Evolutionary conservation across 495 filamentous ascomycete genomes (phyloP).

Genomic region (Jackrogersella multiformis): DNA sequence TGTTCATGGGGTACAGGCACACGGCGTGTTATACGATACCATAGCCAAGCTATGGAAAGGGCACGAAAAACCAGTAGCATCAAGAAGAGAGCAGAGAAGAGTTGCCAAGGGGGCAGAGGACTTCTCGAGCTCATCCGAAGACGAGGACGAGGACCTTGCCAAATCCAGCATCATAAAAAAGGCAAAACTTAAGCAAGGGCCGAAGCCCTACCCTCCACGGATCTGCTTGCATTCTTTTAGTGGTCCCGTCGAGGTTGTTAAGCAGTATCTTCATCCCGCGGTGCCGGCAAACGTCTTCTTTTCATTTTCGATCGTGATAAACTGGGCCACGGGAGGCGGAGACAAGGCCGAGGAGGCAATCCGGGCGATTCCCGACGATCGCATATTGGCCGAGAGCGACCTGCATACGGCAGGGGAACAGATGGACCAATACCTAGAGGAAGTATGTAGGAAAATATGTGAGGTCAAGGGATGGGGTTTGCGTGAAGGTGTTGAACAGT

Average conservation of each 20-base stretch:
- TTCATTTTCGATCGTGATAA: slow-evolving; percentile 87
- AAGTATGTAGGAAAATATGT: slow-evolving; percentile 77
- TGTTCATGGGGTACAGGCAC: slow-evolving; percentile 90
- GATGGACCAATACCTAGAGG: slow-evolving; percentile 83
- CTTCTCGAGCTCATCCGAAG: slow-evolving; percentile 56
- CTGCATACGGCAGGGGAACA: slow-evolving; percentile 81
- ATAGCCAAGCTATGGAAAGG: slow-evolving; percentile 83
- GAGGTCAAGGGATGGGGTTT: slow-evolving; percentile 80
- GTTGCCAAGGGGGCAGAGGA: slow-evolving; percentile 57
- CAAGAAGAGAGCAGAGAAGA: slow-evolving; percentile 66
- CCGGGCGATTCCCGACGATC: slow-evolving; percentile 75
- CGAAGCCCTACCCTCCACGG: slow-evolving; percentile 80
- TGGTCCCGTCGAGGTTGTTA: slow-evolving; percentile 77
- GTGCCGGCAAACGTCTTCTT: slow-evolving; percentile 85
- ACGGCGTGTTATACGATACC: slow-evolving; percentile 81
- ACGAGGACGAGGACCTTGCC: slow-evolving; percentile 44
- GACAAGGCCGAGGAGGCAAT: slow-evolving; percentile 70
- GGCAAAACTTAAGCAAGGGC: slow-evolving; percentile 11
- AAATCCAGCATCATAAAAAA: slow-evolving; percentile 23
- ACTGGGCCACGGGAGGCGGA: slow-evolving; percentile 67
- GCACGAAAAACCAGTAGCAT: slow-evolving; percentile 74
- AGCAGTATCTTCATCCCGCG: slow-evolving; percentile 77
- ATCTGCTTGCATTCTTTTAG: slow-evolving; percentile 96
- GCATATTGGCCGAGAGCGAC: slow-evolving; percentile 89
- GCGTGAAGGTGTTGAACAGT: slow-evolving; percentile 70